Conservation (phyloP, 768 basidiomycete genomes). For the Amanita muscaria region DNA sequence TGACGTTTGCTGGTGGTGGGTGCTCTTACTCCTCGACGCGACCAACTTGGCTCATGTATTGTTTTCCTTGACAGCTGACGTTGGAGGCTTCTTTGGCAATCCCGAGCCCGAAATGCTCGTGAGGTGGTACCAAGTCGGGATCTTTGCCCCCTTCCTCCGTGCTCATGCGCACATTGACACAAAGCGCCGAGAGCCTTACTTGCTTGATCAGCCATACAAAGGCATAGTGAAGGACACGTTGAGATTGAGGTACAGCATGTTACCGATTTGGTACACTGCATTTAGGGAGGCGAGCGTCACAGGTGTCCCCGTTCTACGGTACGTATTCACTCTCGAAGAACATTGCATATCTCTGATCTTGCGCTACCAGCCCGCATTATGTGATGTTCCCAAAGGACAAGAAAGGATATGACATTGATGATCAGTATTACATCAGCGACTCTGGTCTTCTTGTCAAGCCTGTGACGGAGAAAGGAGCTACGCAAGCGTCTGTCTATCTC, state of each 20-base stretch:
- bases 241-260: conserved; percentile 73
- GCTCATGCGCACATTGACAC: conserved; percentile 98
- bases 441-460: conserved; percentile 91
- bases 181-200: conserved; percentile 92
- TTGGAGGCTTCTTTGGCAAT: conserved; percentile 98
- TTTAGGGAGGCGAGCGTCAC: conserved; percentile 81
- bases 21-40: conserved; percentile 9
- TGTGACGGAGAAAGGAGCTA: conserved; percentile 65
- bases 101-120: conserved; percentile 91
- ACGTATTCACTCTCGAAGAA: conserved; percentile 11
- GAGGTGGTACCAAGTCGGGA: conserved; percentile 94
- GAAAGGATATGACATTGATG: conserved; percentile 80
- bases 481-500: conserved; percentile 69
- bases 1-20: conserved; percentile 88
- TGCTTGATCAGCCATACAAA: conserved; percentile 86
- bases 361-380: conserved; percentile 84
- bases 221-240: conserved; percentile 71
- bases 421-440: conserved; percentile 87
- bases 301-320: conserved; percentile 82
- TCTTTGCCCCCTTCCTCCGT: conserved; percentile 95
- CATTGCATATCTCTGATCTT: not conserved
- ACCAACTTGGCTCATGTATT: not conserved
- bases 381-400: conserved; percentile 87
- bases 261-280: conserved; percentile 97
- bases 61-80: conserved; percentile 63